Conservation (phyloP, 1,284 basidiomycete genomes). For the Trichosporon asahii region DNA sequence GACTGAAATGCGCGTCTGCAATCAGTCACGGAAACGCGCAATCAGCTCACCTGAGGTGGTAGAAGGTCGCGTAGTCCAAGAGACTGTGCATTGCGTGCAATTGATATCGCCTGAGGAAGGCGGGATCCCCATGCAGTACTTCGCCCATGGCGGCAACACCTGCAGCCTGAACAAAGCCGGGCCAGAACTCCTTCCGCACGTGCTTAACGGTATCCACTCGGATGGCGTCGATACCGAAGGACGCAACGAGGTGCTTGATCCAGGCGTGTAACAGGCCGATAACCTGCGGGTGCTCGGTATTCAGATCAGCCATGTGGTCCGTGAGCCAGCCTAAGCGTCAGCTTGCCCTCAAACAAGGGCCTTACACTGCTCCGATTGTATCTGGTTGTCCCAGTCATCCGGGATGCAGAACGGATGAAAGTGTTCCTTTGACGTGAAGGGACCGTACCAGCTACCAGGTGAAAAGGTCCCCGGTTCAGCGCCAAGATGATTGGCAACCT, state of each 20-base stretch:
- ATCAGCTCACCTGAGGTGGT: slow-evolving; percentile 42
- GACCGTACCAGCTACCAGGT: slow-evolving; percentile 22
- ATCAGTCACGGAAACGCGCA: not conserved
- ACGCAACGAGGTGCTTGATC: slow-evolving; percentile 51
- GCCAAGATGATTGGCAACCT: slow-evolving; percentile 52
- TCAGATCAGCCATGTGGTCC: slow-evolving; percentile 52
- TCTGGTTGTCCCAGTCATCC: slow-evolving; percentile 51
- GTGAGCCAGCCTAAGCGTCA: slow-evolving; percentile 49
- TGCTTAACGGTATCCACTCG: slow-evolving; percentile 56
- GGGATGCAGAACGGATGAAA: slow-evolving; percentile 53
- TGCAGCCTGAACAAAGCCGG: slow-evolving; percentile 48
- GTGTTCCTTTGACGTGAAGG: slow-evolving; percentile 29
- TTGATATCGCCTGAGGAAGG: slow-evolving; percentile 47
- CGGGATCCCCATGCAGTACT: slow-evolving; percentile 52
- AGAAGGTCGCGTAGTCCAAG: slow-evolving; percentile 60
- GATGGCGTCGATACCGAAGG: slow-evolving; percentile 53
- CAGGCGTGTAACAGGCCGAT: slow-evolving; percentile 50
- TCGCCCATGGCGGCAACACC: slow-evolving; percentile 56
- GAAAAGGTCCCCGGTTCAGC: slow-evolving; percentile 38
- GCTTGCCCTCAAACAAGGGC: not conserved
- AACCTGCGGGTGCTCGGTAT: slow-evolving; percentile 54
- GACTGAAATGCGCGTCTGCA: slow-evolving; percentile 43
- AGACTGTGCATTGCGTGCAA: slow-evolving; percentile 55
- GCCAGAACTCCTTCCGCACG: slow-evolving; percentile 56
- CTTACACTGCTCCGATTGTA: slow-evolving; percentile 53